Conservation (phyloP, 345 rosid species). For the Moricandia moricandioides region DNA sequence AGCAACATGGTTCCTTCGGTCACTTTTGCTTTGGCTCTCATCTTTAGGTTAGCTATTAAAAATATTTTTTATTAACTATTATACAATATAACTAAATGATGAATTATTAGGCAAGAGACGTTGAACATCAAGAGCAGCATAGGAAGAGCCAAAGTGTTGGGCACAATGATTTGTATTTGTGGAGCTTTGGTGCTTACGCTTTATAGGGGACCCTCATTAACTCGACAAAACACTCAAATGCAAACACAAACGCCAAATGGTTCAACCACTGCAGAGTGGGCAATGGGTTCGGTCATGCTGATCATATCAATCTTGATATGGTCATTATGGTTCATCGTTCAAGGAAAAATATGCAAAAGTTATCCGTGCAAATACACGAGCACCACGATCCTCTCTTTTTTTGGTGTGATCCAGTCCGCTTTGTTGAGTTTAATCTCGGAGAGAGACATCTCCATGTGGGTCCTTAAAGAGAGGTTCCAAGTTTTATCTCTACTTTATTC, state of each 20-base stretch:
- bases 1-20: conserved; percentile 58
- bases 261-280: conserved; percentile 35
- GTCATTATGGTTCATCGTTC: conserved; percentile 61
- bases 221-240: neutral
- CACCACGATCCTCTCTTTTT: conserved; percentile 58
- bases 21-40: conserved; percentile 51
- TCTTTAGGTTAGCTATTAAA: conserved; percentile 40
- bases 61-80: no score
- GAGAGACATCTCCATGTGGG: conserved; percentile 47
- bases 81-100: neutral
- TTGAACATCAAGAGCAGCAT: conserved; percentile 42
- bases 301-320: conserved; percentile 46
- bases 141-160: conserved; percentile 57
- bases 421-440: conserved; percentile 45
- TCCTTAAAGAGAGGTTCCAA: conserved; percentile 48
- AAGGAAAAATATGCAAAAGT: conserved; percentile 44
- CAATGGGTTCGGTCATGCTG: conserved; percentile 48
- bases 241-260: conserved; percentile 15
- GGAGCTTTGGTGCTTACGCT: conserved; percentile 57
- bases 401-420: conserved; percentile 61
- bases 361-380: conserved; percentile 64
- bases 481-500: conserved; percentile 50
- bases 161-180: conserved; percentile 51
- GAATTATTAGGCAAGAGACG: conserved; percentile 47
- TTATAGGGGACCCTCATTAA: conserved; percentile 50